phyloP scores from a whole-genome alignment of 257 asterid species.

The Eucommia ulmoides region DNA sequence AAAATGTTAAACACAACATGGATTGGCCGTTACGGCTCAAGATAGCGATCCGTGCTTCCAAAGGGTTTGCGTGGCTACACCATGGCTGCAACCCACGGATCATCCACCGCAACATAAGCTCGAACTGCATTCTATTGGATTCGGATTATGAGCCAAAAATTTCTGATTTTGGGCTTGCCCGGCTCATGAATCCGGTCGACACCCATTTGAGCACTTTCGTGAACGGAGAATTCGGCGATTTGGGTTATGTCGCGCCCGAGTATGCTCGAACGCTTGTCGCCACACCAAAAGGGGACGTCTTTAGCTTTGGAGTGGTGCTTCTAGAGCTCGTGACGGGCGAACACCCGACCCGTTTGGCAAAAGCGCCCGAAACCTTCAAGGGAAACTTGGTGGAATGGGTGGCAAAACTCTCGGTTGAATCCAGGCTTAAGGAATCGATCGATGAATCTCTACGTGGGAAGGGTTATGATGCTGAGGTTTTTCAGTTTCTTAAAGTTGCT shows the following conservation, averaged over 20 bases:
- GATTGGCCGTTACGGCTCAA: conserved; percentile 60
- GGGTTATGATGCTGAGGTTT: not conserved
- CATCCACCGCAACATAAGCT: conserved; percentile 56
- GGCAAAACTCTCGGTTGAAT: not conserved
- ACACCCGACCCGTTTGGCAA: not conserved
- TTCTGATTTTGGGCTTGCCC: conserved; percentile 27
- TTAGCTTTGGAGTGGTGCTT: conserved; percentile 1
- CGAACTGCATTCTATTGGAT: conserved; percentile 51
- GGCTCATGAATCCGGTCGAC: conserved; percentile 1
- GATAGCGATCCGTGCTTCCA: conserved; percentile 43
- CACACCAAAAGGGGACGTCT: conserved; percentile 4
- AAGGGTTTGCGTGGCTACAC: conserved; percentile 67
- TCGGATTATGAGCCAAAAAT: conserved; percentile 44
- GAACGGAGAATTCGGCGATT: conserved; percentile 1
- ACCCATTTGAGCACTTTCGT: not conserved
- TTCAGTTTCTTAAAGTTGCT: conserved; percentile 3
- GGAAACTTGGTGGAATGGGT: conserved; percentile 3
- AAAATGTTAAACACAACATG: conserved; percentile 18
- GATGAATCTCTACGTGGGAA: not conserved
- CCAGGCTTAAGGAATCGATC: not conserved
- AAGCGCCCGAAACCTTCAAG: conserved; percentile 2
- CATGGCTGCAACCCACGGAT: conserved; percentile 66
- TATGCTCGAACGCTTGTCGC: not conserved
- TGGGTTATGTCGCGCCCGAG: not conserved
- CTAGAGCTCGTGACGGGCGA: conserved; percentile 1